These are phyloP conservation scores for Eruca vesicaria DNA, from an alignment of 441 rosid genomes.

Conservation along the genomic window DNA sequence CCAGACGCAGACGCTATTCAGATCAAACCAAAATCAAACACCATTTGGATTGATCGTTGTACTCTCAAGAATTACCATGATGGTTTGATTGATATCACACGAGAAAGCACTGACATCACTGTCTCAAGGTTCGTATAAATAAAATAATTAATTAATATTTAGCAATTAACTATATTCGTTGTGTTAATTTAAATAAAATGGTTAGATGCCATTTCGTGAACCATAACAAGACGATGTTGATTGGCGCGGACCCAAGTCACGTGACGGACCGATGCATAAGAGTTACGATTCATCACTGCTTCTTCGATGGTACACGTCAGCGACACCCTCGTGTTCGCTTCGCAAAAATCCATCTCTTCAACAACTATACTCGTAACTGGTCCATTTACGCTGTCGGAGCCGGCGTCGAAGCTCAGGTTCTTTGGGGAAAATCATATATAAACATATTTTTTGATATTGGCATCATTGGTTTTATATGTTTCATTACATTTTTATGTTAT, in stretches of 20 bases:
- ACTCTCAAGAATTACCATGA: constrained; percentile 82
- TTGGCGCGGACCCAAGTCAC: constrained; percentile 86
- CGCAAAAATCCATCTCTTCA: constrained; percentile 80
- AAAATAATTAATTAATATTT: not conserved
- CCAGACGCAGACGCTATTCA: constrained; percentile 89
- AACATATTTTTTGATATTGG: not conserved
- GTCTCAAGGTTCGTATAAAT: constrained; percentile 62
- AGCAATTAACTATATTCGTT: not conserved
- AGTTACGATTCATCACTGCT: constrained; percentile 92
- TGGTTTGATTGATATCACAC: constrained; percentile 89
- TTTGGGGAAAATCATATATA: not conserved
- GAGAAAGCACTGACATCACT: constrained; percentile 88
- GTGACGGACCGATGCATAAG: constrained; percentile 74
- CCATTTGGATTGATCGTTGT: constrained; percentile 91
- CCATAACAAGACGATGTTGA: constrained; percentile 86
- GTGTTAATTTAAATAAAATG: constrained; percentile 6
- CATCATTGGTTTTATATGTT: not conserved
- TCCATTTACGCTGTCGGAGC: constrained; percentile 96
- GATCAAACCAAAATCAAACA: constrained; percentile 80
- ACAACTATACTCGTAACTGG: constrained; percentile 90
- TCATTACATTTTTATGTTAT: not conserved
- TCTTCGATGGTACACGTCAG: constrained; percentile 87
- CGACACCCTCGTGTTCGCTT: constrained; percentile 93
- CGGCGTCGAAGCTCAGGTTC: constrained; percentile 89
- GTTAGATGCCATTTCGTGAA: constrained; percentile 72